Evolutionary conservation across 2,329 filamentous ascomycete genomes (phyloP).

Genomic region (Akanthomyces uredinophilus): DNA sequence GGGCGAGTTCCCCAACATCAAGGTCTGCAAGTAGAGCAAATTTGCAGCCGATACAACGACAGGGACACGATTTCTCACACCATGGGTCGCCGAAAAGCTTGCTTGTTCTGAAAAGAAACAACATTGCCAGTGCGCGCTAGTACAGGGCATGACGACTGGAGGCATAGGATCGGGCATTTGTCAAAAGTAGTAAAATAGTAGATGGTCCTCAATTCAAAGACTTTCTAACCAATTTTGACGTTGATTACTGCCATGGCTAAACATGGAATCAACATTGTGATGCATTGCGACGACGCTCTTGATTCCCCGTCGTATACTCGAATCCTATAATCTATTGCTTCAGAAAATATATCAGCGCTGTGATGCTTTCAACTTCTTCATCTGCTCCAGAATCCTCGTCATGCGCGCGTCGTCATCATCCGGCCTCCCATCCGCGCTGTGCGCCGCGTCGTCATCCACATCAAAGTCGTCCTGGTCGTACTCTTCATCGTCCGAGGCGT

Average conservation of each 20-base stretch:
- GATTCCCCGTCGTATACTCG: neutral
- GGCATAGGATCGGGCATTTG: neutral
- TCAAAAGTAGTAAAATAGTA: neutral
- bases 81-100: neutral
- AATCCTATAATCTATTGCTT: neutral
- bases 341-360: neutral
- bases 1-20: constrained; percentile 17
- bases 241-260: neutral
- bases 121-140: neutral
- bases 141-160: neutral
- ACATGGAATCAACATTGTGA: neutral
- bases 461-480: constrained; percentile 38
- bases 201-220: neutral
- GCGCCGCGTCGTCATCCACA: constrained; percentile 16
- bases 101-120: no score
- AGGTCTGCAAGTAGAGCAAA: constrained; percentile 8
- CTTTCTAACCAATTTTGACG: neutral
- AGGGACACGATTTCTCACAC: neutral
- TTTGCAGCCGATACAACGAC: neutral
- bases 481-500: constrained; percentile 52
- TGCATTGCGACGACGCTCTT: neutral
- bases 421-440: constrained; percentile 34
- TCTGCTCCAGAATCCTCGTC: constrained; percentile 34
- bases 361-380: constrained; percentile 21
- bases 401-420: constrained; percentile 33